Evolutionary conservation across 2,329 filamentous ascomycete genomes (phyloP).

Genomic region (Colletotrichum truncatum): DNA sequence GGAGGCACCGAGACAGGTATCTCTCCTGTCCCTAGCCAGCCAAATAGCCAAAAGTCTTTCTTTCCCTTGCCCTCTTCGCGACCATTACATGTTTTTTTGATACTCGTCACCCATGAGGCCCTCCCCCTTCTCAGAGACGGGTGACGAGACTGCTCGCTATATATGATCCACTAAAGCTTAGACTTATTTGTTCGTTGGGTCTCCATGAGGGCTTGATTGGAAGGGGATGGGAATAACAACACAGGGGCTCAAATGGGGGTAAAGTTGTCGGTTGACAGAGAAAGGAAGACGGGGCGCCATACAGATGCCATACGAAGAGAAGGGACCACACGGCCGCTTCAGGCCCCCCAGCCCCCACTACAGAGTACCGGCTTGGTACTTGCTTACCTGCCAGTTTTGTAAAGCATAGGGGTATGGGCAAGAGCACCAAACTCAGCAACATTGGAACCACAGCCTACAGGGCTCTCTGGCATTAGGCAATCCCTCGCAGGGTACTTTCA

Average conservation of each 20-base stretch:
- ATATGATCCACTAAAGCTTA: slow-evolving; percentile 23
- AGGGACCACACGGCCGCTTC: no score
- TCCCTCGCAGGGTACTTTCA: not conserved
- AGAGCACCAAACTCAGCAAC: not conserved
- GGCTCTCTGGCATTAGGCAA: not conserved
- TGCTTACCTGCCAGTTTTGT: no score
- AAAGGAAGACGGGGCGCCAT: no score
- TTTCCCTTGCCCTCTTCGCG: no score
- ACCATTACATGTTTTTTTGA: no score
- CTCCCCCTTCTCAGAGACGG: no score
- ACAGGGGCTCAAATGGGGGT: not conserved
- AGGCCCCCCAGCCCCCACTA: no score
- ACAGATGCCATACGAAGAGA: no score
- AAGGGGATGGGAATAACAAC: not conserved
- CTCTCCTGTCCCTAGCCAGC: not conserved
- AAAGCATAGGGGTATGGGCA: not conserved
- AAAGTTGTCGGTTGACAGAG: not conserved
- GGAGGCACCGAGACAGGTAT: not conserved
- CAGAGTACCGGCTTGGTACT: no score
- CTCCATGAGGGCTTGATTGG: slow-evolving; percentile 21
- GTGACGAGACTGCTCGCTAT: no score
- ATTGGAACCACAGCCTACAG: not conserved
- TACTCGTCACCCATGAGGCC: no score
- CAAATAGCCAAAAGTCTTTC: no score
- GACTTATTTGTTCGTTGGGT: slow-evolving; percentile 7